Evolutionary conservation across 192 early-diverging fungal species (phyloP).

Genomic region (Phlyctochytrium planicorne): DNA sequence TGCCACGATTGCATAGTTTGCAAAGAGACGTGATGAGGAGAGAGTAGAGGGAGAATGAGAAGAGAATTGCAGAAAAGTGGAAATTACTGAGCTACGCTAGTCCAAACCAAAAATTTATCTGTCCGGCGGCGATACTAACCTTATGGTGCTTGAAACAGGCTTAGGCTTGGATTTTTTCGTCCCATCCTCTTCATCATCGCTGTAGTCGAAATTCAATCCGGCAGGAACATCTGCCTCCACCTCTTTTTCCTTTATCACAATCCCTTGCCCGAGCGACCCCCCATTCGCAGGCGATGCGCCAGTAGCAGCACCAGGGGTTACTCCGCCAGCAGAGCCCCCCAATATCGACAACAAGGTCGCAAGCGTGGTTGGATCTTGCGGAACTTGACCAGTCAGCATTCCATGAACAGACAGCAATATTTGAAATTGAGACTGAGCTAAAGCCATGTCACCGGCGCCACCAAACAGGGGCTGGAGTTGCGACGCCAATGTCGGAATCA

Average conservation of each 20-base stretch:
- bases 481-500: neutral
- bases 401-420: neutral
- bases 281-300: neutral
- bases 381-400: neutral
- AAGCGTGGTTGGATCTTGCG: neutral
- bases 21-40: too few relatives aligned
- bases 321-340: neutral
- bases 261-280: neutral
- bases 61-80: too few relatives aligned
- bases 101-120: too few relatives aligned
- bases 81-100: too few relatives aligned
- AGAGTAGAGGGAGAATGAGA: too few relatives aligned
- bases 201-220: conserved; percentile 17
- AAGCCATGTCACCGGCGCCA: neutral
- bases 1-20: too few relatives aligned
- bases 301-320: neutral
- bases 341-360: neutral
- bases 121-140: too few relatives aligned
- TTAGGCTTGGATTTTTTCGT: conserved; percentile 1
- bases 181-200: conserved; percentile 16
- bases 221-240: neutral
- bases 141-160: too few relatives aligned
- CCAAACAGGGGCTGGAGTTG: neutral
- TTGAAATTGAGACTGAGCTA: neutral
- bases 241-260: too few relatives aligned